Base-by-base conservation (phyloP, 1,284 basidiomycete genomes). In the Leccinum pseudoinsigne region DNA sequence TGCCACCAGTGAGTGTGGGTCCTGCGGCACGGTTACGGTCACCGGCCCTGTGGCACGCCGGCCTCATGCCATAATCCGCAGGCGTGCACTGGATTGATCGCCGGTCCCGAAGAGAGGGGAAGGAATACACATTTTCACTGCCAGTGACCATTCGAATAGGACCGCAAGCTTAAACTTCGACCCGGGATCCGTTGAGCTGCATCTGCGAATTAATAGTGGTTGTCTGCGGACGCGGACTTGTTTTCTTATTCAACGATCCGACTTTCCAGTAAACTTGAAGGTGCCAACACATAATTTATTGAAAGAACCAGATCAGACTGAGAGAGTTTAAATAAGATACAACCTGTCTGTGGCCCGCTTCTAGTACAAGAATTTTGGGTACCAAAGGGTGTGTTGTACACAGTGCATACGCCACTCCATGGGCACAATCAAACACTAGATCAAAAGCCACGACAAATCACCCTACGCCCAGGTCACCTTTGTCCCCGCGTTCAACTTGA, bases 401-500 rank as follows among this genome's bases (percentile, higher is more conserved):
- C 2, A n/a, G 9, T 9, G 9, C 40, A n/a, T 42, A n/a, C 40
- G 16, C 16, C 16, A 1, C 11, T 45, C n/a, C 10, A 21, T 21
- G 11, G 18, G 45, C 10, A 47, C 16, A 10, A 45, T 45, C 16
- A 45, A 45, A n/a, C 42, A n/a, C 16, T 45, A 45, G 7, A 45
- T 45, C 16, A 10, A 47, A 5, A 47, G 45, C 10, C 16, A 47
- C 10, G n/a, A 11, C 10, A 45, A 45, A 21, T 21, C 11, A 12
- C 18, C 11, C 45, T 72, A 75, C 34, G 56, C n/a, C 74, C 76
- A 76, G 31, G 57, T 45, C 47, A 77, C 16, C 5, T n/a, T 67
- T 2, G 62, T 63, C 16, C 23, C 61, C 40, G 51, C 56, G 16
- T 82, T 81, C 66, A 84, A 68, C 42, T 79, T 72, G 26, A 76